Evolutionary conservation across 1,139 yeast species (phyloP), one percentile per base, ranked within the genome.

Genomic region (Taiozyma sp.): DNA sequence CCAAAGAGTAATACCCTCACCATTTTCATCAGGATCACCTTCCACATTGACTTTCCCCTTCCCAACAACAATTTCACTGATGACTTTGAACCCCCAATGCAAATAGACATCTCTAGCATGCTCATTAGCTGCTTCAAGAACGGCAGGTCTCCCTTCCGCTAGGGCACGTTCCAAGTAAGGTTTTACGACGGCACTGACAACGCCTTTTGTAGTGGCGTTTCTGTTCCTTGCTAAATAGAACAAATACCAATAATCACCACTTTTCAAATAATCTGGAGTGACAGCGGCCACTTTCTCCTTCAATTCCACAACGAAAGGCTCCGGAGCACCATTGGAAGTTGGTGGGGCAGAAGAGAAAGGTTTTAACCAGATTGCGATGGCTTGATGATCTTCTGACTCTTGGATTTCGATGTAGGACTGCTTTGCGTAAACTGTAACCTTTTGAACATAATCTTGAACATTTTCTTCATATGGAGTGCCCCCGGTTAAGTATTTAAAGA

Each of bases 41-140:
- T 51, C 21, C 10, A 24, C 26, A 29, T 51, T 49, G n/a, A 39
- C 51, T 30, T 44, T 22, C 11, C 53, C 46, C 29, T 50, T 48
- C 2, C 58, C 58, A 10, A 52, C 9, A 10, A 44, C 45, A 3
- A 53, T 29, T 8, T 48, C 44, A 11, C 52, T 56, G 22, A 51
- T 24, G 2, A 49, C 40, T 43, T 50, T 48, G 43, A 62, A 55
- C 11, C 60, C 60, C 43, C 53, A 57, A 42, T 61, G 56, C 34
- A 51, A 50, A 41, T 60, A 60, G 16, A 60, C 52, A n/a, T 50
- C 48, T 43, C 44, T 57, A 2, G 61, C 60, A 41, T 55, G 53
- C 2, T 50, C 55, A 24, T 44, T 50, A 14, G 54, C 54, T 30
- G 60, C 59, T 37, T 56, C 53, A 32, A 60, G 42, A 0, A 50